Percentiles rank a stretch among this genome's conserved stretches.
These are phyloP conservation scores for Strigomonas culicis DNA, from an alignment of 208 protist genomes.

Conservation along the genomic window DNA sequence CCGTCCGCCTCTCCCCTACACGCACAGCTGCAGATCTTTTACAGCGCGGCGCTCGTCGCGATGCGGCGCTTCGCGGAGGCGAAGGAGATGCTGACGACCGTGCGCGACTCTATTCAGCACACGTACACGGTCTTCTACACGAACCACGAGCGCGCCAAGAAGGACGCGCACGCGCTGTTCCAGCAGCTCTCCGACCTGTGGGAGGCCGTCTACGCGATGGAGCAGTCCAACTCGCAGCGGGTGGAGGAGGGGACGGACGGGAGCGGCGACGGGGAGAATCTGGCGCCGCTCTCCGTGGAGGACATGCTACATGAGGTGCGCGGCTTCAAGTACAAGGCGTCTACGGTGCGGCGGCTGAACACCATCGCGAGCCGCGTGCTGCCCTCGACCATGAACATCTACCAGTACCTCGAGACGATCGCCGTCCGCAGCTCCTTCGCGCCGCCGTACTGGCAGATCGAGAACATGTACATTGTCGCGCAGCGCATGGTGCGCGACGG, in stretches of 20 bases:
- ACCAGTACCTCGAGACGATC: conserved; percentile 74
- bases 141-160: conserved; percentile 58
- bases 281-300: neutral
- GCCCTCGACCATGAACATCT: conserved; percentile 41
- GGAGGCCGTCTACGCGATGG: conserved; percentile 75
- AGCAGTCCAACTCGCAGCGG: conserved; percentile 23
- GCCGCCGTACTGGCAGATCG: conserved; percentile 66
- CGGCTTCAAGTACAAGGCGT: conserved; percentile 31
- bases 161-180: conserved; percentile 76
- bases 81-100: conserved; percentile 33
- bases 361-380: conserved; percentile 70
- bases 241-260: conserved; percentile 13
- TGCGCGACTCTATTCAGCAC: conserved; percentile 53
- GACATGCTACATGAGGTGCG: conserved; percentile 19
- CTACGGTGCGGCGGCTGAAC: conserved; percentile 54
- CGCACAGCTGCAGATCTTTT: conserved; percentile 52
- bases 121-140: conserved; percentile 75
- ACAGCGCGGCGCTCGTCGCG: conserved; percentile 45
- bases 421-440: conserved; percentile 65
- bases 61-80: conserved; percentile 59
- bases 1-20: conserved; percentile 16
- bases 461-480: conserved; percentile 66
- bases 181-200: conserved; percentile 82
- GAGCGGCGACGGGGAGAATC: conserved; percentile 5
- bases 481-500: conserved; percentile 69